These are phyloP conservation scores for Penicillium robsamsonii DNA, from an alignment of 495 filamentous ascomycete species.

Conservation along the genomic window DNA sequence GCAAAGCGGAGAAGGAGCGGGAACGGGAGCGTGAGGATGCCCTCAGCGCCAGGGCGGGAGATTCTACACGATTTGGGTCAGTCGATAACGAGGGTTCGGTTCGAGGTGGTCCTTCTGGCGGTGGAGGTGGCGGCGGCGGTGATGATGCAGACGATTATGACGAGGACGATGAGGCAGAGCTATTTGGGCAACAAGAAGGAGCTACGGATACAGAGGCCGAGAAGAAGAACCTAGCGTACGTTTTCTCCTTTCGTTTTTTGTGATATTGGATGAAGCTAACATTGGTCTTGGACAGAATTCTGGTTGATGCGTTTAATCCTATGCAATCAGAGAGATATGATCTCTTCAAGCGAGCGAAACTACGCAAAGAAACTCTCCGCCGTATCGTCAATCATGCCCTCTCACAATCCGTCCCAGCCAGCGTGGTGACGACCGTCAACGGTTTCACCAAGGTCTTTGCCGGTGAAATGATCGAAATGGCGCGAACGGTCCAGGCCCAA, in stretches of 20 bases:
- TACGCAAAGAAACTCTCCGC: slow-evolving; percentile 60
- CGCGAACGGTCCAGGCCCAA: slow-evolving; percentile 74
- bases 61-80: slow-evolving; percentile 43
- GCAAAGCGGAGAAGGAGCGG: slow-evolving; percentile 53
- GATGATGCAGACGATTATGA: slow-evolving; percentile 67
- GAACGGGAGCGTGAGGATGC: slow-evolving; percentile 50
- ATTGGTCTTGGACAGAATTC: slow-evolving; percentile 45
- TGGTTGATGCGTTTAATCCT: slow-evolving; percentile 65
- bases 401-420: slow-evolving; percentile 78
- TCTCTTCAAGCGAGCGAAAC: slow-evolving; percentile 66
- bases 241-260: slow-evolving; percentile 16
- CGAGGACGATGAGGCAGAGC: slow-evolving; percentile 59
- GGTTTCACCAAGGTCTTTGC: slow-evolving; percentile 81
- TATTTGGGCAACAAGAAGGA: slow-evolving; percentile 60
- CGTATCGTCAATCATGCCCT: slow-evolving; percentile 84
- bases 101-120: slow-evolving; percentile 33
- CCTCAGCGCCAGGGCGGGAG: slow-evolving; percentile 48
- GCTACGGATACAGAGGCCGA: slow-evolving; percentile 64
- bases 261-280: slow-evolving; percentile 12
- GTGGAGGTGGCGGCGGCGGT: slow-evolving; percentile 42
- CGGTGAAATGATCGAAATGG: slow-evolving; percentile 78
- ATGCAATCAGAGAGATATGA: slow-evolving; percentile 73
- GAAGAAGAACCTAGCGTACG: slow-evolving; percentile 65
- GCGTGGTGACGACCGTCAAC: slow-evolving; percentile 75
- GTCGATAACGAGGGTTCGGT: slow-evolving; percentile 45